Evolutionary conservation across 768 basidiomycete species (phyloP).

Genomic region (Tulasnella sp.): DNA sequence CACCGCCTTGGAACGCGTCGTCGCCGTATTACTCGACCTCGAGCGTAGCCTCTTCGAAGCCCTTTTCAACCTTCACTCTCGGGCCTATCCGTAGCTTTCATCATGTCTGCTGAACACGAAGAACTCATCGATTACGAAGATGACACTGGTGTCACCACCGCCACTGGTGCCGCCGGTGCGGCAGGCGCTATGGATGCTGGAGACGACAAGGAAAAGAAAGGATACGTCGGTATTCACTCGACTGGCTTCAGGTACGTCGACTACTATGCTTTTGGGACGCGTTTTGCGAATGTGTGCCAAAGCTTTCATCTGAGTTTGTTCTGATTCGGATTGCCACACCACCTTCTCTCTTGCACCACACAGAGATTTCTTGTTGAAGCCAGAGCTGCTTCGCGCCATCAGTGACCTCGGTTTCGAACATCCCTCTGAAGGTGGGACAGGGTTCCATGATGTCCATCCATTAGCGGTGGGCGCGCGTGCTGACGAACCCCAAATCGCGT

Average conservation of each 20-base stretch:
- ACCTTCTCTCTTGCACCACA: too few species aligned
- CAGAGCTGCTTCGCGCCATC: conserved; percentile 93
- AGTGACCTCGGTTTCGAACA: conserved; percentile 99
- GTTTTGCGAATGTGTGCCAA: background rate
- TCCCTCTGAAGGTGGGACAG: conserved; percentile 84
- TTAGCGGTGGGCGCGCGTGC: background rate
- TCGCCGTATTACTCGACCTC: background rate
- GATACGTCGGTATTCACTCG: conserved; percentile 99
- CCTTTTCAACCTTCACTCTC: background rate
- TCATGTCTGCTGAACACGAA: conserved; percentile 59
- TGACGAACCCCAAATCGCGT: background rate
- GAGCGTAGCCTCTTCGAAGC: background rate
- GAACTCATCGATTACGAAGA: conserved; percentile 95
- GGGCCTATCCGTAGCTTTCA: background rate
- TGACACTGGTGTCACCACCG: conserved; percentile 68
- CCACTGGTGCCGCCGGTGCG: conserved; percentile 44
- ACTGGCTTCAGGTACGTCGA: conserved; percentile 87
- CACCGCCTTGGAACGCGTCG: too few species aligned
- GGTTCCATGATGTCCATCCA: background rate
- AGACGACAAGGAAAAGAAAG: conserved; percentile 86
- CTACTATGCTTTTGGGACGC: background rate
- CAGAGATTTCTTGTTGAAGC: conserved; percentile 97
- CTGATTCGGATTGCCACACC: conserved; percentile 24
- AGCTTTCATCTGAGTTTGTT: background rate
- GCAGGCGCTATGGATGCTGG: conserved; percentile 47